phyloP scores from a whole-genome alignment of 1,284 basidiomycete genomes.

The Austroboletus niveus region DNA sequence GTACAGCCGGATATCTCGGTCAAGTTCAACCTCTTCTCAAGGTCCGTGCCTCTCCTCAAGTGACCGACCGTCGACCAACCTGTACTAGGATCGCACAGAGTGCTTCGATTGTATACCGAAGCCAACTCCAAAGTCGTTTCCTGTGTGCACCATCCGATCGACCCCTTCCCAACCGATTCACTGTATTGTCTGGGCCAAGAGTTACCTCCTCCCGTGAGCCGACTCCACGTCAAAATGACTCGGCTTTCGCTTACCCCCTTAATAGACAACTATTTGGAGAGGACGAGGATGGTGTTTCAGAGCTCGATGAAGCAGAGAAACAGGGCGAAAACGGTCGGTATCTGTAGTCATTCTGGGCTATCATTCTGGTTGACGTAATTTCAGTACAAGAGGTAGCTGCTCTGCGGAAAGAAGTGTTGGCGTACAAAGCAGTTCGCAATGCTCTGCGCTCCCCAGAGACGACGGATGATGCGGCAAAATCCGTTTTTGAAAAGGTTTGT shows the following conservation, averaged over 20 bases:
- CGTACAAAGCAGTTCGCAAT: conserved; percentile 79
- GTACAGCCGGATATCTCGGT: conserved; percentile 94
- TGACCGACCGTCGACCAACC: background rate
- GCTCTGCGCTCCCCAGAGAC: conserved; percentile 51
- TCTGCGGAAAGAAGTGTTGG: conserved; percentile 84
- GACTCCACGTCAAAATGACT: too few relatives aligned
- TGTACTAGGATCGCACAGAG: conserved; percentile 71
- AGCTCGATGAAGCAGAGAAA: conserved; percentile 84
- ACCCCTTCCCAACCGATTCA: conserved; percentile 98
- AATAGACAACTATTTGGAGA: conserved; percentile 91
- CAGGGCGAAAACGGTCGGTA: conserved; percentile 80
- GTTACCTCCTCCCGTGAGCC: conserved; percentile 91
- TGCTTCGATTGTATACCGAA: conserved; percentile 94
- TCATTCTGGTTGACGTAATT: conserved; percentile 4
- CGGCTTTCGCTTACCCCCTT: background rate
- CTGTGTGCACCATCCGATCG: conserved; percentile 97
- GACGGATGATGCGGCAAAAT: conserved; percentile 58
- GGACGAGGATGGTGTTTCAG: conserved; percentile 74
- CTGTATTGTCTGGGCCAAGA: conserved; percentile 99
- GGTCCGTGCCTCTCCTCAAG: conserved; percentile 36
- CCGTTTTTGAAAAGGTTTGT: conserved; percentile 82
- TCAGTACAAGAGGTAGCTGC: conserved; percentile 88
- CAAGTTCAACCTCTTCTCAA: conserved; percentile 78
- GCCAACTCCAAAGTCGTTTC: conserved; percentile 90
- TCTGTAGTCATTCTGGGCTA: background rate